Conservation (phyloP, 768 basidiomycete species). For the Russula vinacea region DNA sequence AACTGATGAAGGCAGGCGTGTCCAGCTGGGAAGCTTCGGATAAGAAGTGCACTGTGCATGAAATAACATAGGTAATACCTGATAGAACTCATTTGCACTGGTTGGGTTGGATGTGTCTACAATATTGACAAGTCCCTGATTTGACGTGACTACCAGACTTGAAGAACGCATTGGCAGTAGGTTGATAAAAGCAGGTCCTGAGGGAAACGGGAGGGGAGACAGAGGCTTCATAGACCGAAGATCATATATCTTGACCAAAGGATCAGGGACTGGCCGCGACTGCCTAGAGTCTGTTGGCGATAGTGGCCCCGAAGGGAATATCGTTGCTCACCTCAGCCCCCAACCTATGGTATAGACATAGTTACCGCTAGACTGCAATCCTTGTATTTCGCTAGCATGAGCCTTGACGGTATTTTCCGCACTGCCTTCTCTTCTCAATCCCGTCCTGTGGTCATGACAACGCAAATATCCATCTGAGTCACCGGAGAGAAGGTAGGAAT, state of each 20-base stretch:
- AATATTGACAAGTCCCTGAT: slow-evolving; percentile 79
- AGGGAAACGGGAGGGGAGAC: slow-evolving; percentile 82
- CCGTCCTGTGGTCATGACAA: slow-evolving; percentile 67
- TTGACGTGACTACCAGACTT: slow-evolving; percentile 70
- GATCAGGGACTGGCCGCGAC: slow-evolving; percentile 83
- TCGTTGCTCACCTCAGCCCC: slow-evolving; percentile 64
- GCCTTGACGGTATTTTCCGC: slow-evolving; percentile 64
- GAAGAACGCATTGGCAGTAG: slow-evolving; percentile 73
- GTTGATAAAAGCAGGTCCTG: slow-evolving; percentile 82
- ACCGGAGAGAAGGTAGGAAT: slow-evolving; percentile 63
- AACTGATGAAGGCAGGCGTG: slow-evolving; percentile 70
- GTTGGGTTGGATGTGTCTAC: slow-evolving; percentile 74
- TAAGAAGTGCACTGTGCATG: background rate
- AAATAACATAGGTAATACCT: slow-evolving; percentile 48
- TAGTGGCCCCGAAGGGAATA: background rate
- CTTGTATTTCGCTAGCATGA: slow-evolving; percentile 79
- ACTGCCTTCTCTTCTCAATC: slow-evolving; percentile 45
- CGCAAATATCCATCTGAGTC: slow-evolving; percentile 72
- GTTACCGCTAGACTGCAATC: slow-evolving; percentile 75
- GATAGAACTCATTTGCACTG: slow-evolving; percentile 72
- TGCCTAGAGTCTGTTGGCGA: slow-evolving; percentile 50
- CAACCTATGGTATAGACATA: slow-evolving; percentile 84
- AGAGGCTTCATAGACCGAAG: slow-evolving; percentile 77
- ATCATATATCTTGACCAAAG: slow-evolving; percentile 91
- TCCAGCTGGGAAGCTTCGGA: slow-evolving; percentile 50